These are phyloP conservation scores for Neonothopanus nambi DNA, from an alignment of 1,284 basidiomycete species.

Conservation along the genomic window DNA sequence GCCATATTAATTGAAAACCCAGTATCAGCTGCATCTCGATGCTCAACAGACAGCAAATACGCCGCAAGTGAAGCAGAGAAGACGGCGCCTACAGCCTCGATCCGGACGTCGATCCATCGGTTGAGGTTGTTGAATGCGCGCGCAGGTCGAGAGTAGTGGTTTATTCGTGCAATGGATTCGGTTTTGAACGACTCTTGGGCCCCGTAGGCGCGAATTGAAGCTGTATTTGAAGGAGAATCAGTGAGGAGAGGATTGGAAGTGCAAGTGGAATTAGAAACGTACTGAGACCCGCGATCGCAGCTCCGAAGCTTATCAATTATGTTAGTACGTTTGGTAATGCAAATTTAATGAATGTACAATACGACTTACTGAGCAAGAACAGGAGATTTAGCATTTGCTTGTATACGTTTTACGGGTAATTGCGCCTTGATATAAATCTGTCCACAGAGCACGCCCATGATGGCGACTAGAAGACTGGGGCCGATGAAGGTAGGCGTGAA, in stretches of 20 bases:
- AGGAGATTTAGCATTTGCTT: constrained; percentile 68
- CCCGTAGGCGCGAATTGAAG: constrained; percentile 62
- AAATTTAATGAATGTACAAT: not conserved
- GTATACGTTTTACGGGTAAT: constrained; percentile 75
- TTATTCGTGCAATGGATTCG: constrained; percentile 37
- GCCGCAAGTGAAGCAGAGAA: constrained; percentile 28
- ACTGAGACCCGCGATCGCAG: constrained; percentile 68
- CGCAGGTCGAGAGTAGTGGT: constrained; percentile 39
- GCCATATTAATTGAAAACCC: constrained; percentile 39
- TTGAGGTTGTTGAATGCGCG: constrained; percentile 45
- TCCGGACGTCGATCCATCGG: constrained; percentile 45
- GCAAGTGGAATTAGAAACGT: constrained; percentile 21
- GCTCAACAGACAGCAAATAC: constrained; percentile 15
- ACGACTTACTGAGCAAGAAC: constrained; percentile 57
- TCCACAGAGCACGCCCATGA: constrained; percentile 29
- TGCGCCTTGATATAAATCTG: constrained; percentile 70
- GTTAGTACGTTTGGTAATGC: not conserved
- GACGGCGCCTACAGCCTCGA: constrained; percentile 37
- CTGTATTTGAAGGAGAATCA: constrained; percentile 32
- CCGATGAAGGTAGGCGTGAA: constrained; percentile 42
- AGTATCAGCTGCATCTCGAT: constrained; percentile 10
- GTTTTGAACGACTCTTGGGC: constrained; percentile 42
- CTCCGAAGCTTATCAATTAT: constrained; percentile 55
- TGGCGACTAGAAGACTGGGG: constrained; percentile 36
- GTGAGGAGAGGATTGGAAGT: too few relatives aligned